Evolutionary conservation across 495 filamentous ascomycete species (phyloP).

Genomic region (Xanthoparmelia taractica): DNA sequence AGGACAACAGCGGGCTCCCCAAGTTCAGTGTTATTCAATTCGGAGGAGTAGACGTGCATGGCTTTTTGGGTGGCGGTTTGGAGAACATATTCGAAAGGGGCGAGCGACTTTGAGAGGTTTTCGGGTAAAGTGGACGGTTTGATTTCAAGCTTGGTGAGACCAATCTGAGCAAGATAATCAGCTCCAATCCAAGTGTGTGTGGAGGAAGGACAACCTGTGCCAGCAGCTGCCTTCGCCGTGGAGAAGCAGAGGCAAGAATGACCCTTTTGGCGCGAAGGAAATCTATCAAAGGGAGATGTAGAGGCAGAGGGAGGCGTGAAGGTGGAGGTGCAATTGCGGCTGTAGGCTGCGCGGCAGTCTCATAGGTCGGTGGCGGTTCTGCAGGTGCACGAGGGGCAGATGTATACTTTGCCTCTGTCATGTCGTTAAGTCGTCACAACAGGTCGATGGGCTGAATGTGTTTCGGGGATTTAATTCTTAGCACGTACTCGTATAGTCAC

Average conservation of each 20-base stretch:
- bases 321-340: conserved; percentile 28
- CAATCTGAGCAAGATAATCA: conserved; percentile 42
- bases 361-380: conserved; percentile 29
- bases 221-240: conserved; percentile 73
- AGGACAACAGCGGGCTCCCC: conserved; percentile 80
- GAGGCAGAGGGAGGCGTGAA: conserved; percentile 49
- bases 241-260: conserved; percentile 82
- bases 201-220: conserved; percentile 39
- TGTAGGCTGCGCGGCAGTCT: conserved; percentile 20
- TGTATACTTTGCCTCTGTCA: conserved; percentile 22
- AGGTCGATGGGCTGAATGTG: too few species aligned
- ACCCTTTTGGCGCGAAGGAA: conserved; percentile 63
- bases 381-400: conserved; percentile 17
- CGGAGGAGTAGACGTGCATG: conserved; percentile 63
- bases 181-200: background rate
- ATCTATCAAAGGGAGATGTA: conserved; percentile 70
- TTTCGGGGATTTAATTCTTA: too few species aligned
- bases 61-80: conserved; percentile 78
- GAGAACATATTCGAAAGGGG: conserved; percentile 83
- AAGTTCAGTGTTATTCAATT: conserved; percentile 48
- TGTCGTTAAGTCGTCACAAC: too few species aligned
- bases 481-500: too few species aligned
- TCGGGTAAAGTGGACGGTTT: conserved; percentile 73
- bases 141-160: conserved; percentile 71
- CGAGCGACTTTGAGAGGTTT: conserved; percentile 70